Evolutionary conservation across 73 alveolate genomes (phyloP), one percentile per base, ranked within the genome.

Genomic region (Vitrella brassicaformis): DNA sequence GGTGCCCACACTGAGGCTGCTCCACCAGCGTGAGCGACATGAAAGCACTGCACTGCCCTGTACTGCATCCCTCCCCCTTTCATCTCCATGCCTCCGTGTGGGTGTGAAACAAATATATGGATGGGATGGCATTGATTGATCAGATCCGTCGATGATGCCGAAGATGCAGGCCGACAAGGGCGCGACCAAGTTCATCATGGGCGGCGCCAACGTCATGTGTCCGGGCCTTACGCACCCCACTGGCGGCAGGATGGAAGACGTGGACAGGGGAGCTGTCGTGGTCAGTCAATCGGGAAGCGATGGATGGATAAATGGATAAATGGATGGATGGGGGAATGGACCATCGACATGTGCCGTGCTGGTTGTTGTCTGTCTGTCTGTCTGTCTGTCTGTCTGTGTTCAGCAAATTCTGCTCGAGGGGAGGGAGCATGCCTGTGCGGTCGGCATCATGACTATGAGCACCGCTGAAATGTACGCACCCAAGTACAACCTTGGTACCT

Each of bases 251-350:
- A 83, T 89, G 80, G 91, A 86, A 0, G 85, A 39, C 4, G 85
- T 80, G 30, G 88, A 81, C 70, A 85, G 68, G 30, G 91, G 83
- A 26, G 80, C 82, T 73, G 86, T 80, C 0, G 91, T 89, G 19
- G 96, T 92, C 18, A 87, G 86, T 69, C 45, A 68, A 76, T 89
- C 91, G 45, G 93, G 87, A 84, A 90, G 91, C 27, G 74, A 86
- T n/a, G n/a, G n/a, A n/a, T n/a, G n/a, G n/a, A n/a, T n/a, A n/a
- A n/a, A n/a, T n/a, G n/a, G n/a, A n/a, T n/a, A n/a, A n/a, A 71
- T 90, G 80, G 78, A 81, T 86, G 68, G 96, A 91, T 31, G 75
- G 86, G 84, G 89, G 91, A 30, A 87, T 89, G 28, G 93, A 93
- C n/a, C n/a, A n/a, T n/a, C n/a, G n/a, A n/a, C n/a, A n/a, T n/a